These are phyloP conservation scores for Naumovozyma dairenensis DNA, from an alignment of 805 yeast genomes.

Conservation along the genomic window DNA sequence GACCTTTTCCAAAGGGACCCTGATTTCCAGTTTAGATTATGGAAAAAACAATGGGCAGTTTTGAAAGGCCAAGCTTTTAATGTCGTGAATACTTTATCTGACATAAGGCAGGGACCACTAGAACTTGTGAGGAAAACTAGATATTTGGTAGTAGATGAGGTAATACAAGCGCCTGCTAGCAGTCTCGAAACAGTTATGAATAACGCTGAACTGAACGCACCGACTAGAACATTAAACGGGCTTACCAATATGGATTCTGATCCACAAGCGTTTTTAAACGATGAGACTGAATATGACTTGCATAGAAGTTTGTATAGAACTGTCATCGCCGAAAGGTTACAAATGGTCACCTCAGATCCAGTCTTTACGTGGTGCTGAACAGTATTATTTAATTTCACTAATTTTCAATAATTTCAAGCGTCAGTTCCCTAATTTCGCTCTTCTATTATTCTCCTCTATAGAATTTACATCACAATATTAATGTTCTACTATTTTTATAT, in stretches of 20 bases:
- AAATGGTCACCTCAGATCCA: conserved; percentile 47
- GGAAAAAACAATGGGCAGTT: conserved; percentile 59
- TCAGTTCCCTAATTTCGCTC: background rate
- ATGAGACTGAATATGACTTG: no score
- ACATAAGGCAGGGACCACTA: conserved; percentile 52
- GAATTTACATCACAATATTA: no score
- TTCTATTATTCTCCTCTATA: no score
- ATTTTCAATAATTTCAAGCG: background rate
- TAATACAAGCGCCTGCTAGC: conserved; percentile 43
- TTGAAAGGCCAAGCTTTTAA: conserved; percentile 72
- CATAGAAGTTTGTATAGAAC: conserved; percentile 24
- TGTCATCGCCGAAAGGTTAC: conserved; percentile 52
- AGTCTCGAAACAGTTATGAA: background rate
- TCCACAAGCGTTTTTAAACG: no score
- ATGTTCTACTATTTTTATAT: no score
- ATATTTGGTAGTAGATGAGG: conserved; percentile 50
- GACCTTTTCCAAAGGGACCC: conserved; percentile 44
- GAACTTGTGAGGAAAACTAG: conserved; percentile 53
- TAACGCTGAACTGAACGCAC: no score
- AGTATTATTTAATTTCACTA: no score
- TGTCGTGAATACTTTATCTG: conserved; percentile 55
- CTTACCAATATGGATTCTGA: no score
- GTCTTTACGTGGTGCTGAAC: conserved; percentile 56
- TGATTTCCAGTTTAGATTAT: conserved; percentile 57
- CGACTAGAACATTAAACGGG: no score